A percentile compares a stretch with the other conserved stretches of the same genome.
Evolutionary conservation across 495 filamentous ascomycete species (phyloP).

Genomic region (Podospora australis): DNA sequence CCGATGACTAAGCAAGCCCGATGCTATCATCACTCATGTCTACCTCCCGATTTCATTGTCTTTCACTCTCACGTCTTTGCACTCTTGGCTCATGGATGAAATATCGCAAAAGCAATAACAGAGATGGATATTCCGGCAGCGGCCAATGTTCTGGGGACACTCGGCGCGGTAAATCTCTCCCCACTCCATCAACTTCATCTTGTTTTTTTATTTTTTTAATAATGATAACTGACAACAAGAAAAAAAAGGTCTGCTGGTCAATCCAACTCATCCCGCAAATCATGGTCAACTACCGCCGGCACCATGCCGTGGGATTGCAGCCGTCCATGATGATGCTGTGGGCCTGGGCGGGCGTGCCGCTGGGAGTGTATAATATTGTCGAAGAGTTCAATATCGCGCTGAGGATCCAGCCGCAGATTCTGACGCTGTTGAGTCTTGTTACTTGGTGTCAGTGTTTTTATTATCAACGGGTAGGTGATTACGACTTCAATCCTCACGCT

Average conservation of each 20-base stretch:
- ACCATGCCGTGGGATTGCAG: constrained; percentile 54
- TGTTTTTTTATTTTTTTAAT: constrained; percentile 1
- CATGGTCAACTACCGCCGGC: constrained; percentile 54
- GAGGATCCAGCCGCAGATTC: constrained; percentile 54
- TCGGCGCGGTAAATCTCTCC: constrained; percentile 44
- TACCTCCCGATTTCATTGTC: no score
- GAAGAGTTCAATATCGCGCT: constrained; percentile 55
- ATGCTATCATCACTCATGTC: no score
- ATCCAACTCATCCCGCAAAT: constrained; percentile 58
- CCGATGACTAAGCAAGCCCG: no score
- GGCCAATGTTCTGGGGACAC: constrained; percentile 52
- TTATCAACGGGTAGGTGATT: constrained; percentile 45
- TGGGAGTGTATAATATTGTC: constrained; percentile 61
- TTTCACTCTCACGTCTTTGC: no score
- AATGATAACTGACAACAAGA: not conserved
- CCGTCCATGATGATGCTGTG: constrained; percentile 62
- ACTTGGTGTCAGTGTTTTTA: constrained; percentile 62
- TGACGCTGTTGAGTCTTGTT: constrained; percentile 53
- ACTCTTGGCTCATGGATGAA: no score
- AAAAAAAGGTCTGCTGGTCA: constrained; percentile 15
- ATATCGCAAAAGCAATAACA: no score
- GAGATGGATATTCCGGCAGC: constrained; percentile 47
- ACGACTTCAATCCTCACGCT: not conserved
- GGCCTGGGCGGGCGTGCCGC: constrained; percentile 57
- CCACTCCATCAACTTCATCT: constrained; percentile 10